Base-by-base conservation (phyloP, 768 basidiomycete genomes). In the Trametes sanguinea region DNA sequence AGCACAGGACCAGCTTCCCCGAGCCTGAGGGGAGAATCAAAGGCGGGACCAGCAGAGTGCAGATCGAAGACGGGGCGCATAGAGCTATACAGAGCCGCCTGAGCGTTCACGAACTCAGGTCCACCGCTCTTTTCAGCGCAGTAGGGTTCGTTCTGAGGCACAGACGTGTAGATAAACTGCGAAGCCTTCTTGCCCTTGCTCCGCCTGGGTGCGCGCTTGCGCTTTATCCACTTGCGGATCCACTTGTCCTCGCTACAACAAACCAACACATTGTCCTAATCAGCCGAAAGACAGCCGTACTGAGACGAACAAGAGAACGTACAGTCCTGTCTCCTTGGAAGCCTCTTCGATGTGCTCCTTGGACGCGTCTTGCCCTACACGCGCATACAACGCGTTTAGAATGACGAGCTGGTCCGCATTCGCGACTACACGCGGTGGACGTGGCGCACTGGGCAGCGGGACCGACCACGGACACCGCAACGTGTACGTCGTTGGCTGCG, bases 161-260 rank as follows among this genome's bases (percentile, higher is more conserved):
- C 2, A 2, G 22, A 13, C 4, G 47, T 9, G 29, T 2, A 6
- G 29, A 4, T 11, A 22, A 48, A 48, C 10, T 9, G 27, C 27
- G 47, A 30, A 7, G 47, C 47, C 29, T 48, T 29, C 27, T 27
- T 58, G 9, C 45, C 40, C 57, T 53, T 54, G 13, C 45, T 50
- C 2, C 59, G 61, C 30, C 50, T 54, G 11, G 62, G 17, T 1
- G 16, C 27, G 44, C 56, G 63, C 50, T 61, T 59, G 35, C 69
- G 33, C 37, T 53, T 42, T 40, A 70, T 52, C 67, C 69, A 70
- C 37, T 70, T 65, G 5, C 62, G 64, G 29, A 70, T 65, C 69
- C 69, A 70, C 52, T 51, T 65, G 27, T 62, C 54, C 16, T 63
- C 46, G 30, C 69, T 70, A 44, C 13, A 40, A n/a, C 16, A 10